A percentile compares a stretch with the other conserved stretches of the same genome.
Conservation (phyloP, 73 alveolate species). For the Paramecium biaurelia region DNA sequence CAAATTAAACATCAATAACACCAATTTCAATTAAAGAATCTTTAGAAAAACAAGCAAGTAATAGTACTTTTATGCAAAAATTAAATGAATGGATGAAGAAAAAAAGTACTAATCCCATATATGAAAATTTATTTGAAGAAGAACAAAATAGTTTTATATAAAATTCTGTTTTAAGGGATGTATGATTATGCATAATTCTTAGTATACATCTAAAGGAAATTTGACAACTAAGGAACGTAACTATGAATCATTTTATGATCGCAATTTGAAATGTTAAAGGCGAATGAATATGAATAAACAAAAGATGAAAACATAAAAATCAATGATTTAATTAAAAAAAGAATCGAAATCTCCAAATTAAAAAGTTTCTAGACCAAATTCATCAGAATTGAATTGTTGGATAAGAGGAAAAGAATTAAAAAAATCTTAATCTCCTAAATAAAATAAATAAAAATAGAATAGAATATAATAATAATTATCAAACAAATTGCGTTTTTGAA, state of each 20-base stretch:
- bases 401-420: not conserved
- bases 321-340: not conserved
- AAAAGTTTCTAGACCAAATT: not conserved
- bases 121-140: not conserved
- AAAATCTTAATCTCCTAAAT: not conserved
- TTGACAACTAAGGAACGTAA: not conserved
- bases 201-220: not conserved
- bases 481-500: not conserved
- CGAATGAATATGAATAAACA: no score
- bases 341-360: not conserved
- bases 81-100: not conserved
- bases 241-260: not conserved
- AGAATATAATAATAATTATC: not conserved
- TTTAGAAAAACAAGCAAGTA: not conserved
- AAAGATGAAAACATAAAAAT: no score
- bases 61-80: not conserved
- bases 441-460: no score
- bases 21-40: not conserved
- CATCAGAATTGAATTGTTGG: not conserved
- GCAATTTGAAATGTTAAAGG: not conserved
- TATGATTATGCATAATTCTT: not conserved
- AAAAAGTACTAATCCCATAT: not conserved
- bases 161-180: not conserved
- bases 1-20: not conserved
- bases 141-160: not conserved